Conservation (phyloP, 2,329 filamentous ascomycete genomes). For the Pseudogymnoascus sp. region DNA sequence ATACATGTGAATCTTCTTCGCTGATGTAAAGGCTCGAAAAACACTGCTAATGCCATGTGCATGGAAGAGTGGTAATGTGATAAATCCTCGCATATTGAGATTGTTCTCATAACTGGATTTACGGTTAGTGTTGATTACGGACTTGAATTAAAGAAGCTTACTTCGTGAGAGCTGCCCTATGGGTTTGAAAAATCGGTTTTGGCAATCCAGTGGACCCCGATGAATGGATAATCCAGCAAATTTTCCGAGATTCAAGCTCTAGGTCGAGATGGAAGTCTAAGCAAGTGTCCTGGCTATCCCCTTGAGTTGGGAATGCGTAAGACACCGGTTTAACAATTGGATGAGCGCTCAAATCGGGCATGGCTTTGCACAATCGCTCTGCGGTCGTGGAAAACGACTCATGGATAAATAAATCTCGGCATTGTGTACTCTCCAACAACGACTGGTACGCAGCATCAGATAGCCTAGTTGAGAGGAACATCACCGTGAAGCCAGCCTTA, state of each 20-base stretch:
- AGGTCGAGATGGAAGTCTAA: conserved; percentile 35
- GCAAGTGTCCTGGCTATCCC: conserved; percentile 44
- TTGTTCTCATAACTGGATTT: conserved; percentile 13
- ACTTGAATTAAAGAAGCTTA: conserved; percentile 30
- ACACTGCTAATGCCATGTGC: conserved; percentile 49
- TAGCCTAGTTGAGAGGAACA: conserved; percentile 47
- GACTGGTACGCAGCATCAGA: conserved; percentile 41
- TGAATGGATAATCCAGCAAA: conserved; percentile 25
- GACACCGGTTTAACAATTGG: conserved; percentile 37
- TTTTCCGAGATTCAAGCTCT: conserved; percentile 18
- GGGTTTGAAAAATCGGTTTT: conserved; percentile 47
- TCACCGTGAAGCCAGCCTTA: conserved; percentile 42
- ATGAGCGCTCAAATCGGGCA: conserved; percentile 23
- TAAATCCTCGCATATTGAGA: conserved; percentile 37
- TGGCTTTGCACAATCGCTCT: conserved; percentile 18
- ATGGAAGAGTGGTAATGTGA: conserved; percentile 51
- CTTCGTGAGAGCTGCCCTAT: conserved; percentile 27
- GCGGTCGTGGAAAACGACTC: conserved; percentile 21
- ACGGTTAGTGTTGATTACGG: conserved; percentile 4
- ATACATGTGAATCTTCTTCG: conserved; percentile 44
- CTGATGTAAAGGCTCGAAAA: conserved; percentile 43
- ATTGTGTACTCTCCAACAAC: conserved; percentile 35
- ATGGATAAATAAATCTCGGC: conserved; percentile 17
- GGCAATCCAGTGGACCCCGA: conserved; percentile 50
- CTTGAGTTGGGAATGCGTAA: conserved; percentile 43